phyloP scores from a whole-genome alignment of 306 rosid genomes.

The Fagus sylvatica region DNA sequence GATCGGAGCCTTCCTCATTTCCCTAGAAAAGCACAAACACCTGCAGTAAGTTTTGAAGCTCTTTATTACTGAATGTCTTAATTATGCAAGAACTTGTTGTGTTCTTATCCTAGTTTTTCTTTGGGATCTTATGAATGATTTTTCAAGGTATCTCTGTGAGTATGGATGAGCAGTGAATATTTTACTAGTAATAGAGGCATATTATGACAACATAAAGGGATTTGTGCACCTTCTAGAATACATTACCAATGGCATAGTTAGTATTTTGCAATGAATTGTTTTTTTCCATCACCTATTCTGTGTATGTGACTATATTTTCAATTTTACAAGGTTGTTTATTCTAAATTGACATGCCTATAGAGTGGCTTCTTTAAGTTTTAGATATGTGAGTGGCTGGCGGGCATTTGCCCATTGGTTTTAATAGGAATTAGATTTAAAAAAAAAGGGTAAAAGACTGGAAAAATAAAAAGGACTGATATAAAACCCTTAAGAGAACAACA shows the following conservation, averaged over 20 bases:
- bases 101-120: not conserved
- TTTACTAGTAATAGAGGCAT: not conserved
- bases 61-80: not conserved
- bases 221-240: not conserved
- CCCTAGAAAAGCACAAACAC: conserved; percentile 64
- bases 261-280: not conserved
- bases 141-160: not conserved
- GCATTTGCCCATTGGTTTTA: too few relatives aligned
- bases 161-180: not conserved
- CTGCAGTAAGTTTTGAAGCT: conserved; percentile 60
- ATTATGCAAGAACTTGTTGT: not conserved
- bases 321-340: too few relatives aligned
- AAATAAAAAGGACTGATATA: too few relatives aligned
- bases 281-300: too few relatives aligned
- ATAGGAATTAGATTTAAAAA: too few relatives aligned
- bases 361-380: too few relatives aligned
- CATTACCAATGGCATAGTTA: not conserved
- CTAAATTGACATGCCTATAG: too few relatives aligned
- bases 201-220: not conserved
- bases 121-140: not conserved
- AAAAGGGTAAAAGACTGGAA: too few relatives aligned
- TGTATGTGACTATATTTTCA: too few relatives aligned
- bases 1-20: conserved; percentile 99
- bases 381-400: too few relatives aligned
- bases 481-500: too few relatives aligned